Evolutionary conservation across 164 flowering plant species (phyloP).

Genomic region (Kalanchoe fedtschenkoi): DNA sequence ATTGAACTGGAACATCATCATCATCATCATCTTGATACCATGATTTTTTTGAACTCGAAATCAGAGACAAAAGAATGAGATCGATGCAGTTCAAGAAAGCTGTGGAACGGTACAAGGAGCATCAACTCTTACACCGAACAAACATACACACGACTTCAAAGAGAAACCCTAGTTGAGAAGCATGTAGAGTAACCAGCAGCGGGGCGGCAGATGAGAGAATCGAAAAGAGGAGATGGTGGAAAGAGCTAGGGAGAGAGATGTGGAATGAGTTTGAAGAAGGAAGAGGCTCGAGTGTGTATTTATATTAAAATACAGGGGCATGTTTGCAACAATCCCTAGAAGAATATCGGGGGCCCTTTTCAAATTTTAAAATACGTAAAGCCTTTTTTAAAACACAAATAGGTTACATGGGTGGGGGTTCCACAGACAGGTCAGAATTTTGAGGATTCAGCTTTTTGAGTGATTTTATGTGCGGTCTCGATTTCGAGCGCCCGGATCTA

Average conservation of each 20-base stretch:
- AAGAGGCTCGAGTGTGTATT: neutral
- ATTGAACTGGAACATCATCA: slow-evolving; percentile 49
- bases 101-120: slow-evolving; percentile 43
- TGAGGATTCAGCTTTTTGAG: neutral
- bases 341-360: neutral
- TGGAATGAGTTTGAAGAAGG: neutral
- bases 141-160: neutral
- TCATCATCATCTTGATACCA: neutral
- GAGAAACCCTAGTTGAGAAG: too few relatives aligned
- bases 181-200: too few relatives aligned
- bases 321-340: neutral
- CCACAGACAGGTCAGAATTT: neutral
- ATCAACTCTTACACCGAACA: slow-evolving; percentile 8
- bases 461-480: neutral
- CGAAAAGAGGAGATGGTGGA: too few relatives aligned
- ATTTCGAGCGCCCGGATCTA: slow-evolving; percentile 1
- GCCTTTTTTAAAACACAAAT: neutral
- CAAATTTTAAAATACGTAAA: neutral
- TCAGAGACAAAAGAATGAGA: too few relatives aligned
- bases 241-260: too few relatives aligned
- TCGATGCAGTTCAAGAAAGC: slow-evolving; percentile 53
- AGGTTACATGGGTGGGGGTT: neutral
- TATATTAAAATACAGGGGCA: neutral
- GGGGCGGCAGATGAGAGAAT: neutral
- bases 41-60: too few relatives aligned